Conservation (phyloP, 345 rosid genomes). For the Citropsis articulata region DNA sequence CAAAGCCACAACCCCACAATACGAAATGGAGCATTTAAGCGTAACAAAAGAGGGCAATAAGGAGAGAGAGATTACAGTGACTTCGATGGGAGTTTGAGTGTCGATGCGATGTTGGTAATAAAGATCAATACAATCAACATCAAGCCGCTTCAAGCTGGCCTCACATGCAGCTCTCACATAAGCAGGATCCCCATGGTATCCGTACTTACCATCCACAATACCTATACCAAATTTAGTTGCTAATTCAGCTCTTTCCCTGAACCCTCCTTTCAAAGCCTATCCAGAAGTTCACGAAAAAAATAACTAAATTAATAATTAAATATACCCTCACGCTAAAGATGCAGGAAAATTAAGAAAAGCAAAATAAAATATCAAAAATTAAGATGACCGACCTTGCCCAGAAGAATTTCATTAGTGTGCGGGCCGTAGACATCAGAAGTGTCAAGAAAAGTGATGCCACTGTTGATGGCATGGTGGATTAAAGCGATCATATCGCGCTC, state of each 20-base stretch:
- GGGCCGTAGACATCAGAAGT: conserved; percentile 47
- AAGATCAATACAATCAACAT: conserved; percentile 39
- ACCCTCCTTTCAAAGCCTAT: conserved; percentile 56
- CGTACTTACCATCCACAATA: conserved; percentile 7
- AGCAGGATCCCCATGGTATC: conserved; percentile 30
- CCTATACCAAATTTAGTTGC: conserved; percentile 38
- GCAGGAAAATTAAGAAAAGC: too few species aligned
- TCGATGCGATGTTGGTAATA: conserved; percentile 45
- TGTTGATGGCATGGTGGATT: conserved; percentile 32
- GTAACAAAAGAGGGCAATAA: not conserved
- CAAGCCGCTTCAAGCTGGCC: conserved; percentile 44
- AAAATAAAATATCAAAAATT: too few species aligned
- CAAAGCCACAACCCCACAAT: too few species aligned
- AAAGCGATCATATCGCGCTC: conserved; percentile 18
- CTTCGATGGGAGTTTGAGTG: conserved; percentile 31
- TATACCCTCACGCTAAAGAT: too few species aligned
- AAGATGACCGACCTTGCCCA: conserved; percentile 29
- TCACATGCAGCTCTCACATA: conserved; percentile 45
- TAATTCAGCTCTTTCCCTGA: conserved; percentile 48
- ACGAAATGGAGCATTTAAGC: not conserved
- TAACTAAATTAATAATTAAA: too few species aligned
- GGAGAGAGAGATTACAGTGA: not conserved
- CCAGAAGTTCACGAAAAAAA: too few species aligned
- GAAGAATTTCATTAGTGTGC: conserved; percentile 40
- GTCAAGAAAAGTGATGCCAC: conserved; percentile 45